Evolutionary conservation across 2,329 filamentous ascomycete species (phyloP).

Genomic region (Phoma sp.): DNA sequence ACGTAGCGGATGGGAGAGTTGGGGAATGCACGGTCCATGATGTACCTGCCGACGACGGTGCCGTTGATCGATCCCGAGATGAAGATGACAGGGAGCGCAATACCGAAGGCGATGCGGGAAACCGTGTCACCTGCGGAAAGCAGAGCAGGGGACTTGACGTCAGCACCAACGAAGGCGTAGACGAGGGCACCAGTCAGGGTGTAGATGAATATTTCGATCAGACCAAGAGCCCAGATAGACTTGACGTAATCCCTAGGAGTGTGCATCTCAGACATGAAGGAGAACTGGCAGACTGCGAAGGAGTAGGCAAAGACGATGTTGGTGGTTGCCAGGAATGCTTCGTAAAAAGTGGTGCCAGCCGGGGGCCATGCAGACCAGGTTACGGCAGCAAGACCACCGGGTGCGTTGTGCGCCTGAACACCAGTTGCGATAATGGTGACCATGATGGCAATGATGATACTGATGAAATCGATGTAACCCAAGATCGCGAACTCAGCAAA

Average conservation of each 20-base stretch:
- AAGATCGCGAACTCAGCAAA: conserved; percentile 69
- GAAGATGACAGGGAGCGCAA: conserved; percentile 74
- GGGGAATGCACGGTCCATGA: conserved; percentile 67
- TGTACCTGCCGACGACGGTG: conserved; percentile 70
- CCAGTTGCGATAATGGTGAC: conserved; percentile 73
- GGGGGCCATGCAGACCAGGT: conserved; percentile 45
- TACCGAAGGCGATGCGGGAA: conserved; percentile 73
- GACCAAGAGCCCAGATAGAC: conserved; percentile 60
- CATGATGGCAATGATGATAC: conserved; percentile 68
- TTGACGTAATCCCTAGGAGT: conserved; percentile 68
- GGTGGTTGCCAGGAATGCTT: conserved; percentile 57
- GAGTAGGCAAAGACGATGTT: conserved; percentile 42
- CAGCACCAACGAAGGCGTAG: conserved; percentile 69
- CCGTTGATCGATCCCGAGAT: conserved; percentile 74
- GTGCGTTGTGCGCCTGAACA: conserved; percentile 39
- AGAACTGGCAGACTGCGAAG: conserved; percentile 72
- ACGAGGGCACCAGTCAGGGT: conserved; percentile 72
- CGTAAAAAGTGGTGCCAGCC: conserved; percentile 65
- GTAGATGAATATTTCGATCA: conserved; percentile 66
- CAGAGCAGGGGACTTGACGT: conserved; percentile 69
- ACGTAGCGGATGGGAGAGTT: conserved; percentile 56
- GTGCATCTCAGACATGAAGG: conserved; percentile 70
- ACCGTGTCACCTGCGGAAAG: conserved; percentile 65
- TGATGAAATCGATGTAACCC: conserved; percentile 62
- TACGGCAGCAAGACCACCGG: conserved; percentile 38